These are phyloP conservation scores for Steccherinum ochraceum DNA, from an alignment of 768 basidiomycete species.

Conservation along the genomic window DNA sequence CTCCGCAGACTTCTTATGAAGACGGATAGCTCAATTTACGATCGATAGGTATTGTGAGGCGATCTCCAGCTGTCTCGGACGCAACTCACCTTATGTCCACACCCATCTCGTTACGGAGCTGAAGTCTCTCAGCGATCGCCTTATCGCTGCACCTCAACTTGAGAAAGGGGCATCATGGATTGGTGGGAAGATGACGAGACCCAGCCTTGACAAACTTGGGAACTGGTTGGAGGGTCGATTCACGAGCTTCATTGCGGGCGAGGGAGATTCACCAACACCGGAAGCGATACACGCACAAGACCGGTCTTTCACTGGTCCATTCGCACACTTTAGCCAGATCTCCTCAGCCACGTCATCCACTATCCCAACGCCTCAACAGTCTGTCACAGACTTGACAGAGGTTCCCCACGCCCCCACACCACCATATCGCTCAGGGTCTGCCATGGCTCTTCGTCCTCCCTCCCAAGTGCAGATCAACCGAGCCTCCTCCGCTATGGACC, in stretches of 20 bases:
- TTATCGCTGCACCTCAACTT: constrained; percentile 62
- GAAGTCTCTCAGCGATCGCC: constrained; percentile 71
- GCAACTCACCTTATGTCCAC: constrained; percentile 63
- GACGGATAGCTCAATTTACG: background rate
- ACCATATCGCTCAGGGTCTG: constrained; percentile 62
- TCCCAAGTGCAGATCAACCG: constrained; percentile 55
- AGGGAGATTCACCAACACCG: constrained; percentile 45
- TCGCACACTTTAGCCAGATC: constrained; percentile 90
- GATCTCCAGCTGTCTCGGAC: constrained; percentile 59
- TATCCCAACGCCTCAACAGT: constrained; percentile 70
- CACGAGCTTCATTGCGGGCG: constrained; percentile 93
- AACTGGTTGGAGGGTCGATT: constrained; percentile 90
- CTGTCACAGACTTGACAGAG: constrained; percentile 32
- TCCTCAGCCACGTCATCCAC: constrained; percentile 74
- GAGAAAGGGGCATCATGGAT: constrained; percentile 87
- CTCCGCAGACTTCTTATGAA: background rate
- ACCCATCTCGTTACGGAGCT: constrained; percentile 64
- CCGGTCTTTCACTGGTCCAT: constrained; percentile 63
- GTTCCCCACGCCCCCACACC: constrained; percentile 30
- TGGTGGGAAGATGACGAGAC: constrained; percentile 77
- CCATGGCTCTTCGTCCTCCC: constrained; percentile 50
- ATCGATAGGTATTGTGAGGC: constrained; percentile 83
- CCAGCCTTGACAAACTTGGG: constrained; percentile 87
- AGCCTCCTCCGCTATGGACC: constrained; percentile 75
- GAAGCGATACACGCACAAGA: constrained; percentile 34